phyloP scores from a whole-genome alignment of 805 yeast species.

The Naumovozyma baii region DNA sequence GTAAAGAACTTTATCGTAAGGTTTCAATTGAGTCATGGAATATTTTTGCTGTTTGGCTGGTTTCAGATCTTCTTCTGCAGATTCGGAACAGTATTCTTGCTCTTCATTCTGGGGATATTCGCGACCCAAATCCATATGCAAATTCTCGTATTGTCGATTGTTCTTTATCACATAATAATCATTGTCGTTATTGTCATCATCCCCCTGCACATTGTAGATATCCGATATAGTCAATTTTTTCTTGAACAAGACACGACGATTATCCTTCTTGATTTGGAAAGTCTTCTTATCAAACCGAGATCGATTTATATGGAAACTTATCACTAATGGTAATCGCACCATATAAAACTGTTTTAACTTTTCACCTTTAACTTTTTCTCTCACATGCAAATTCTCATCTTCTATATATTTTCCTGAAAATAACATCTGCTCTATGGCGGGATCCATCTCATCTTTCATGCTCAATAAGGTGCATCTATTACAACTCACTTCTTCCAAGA shows the following conservation, averaged over 20 bases:
- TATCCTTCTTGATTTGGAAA: conserved; percentile 69
- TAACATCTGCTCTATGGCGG: conserved; percentile 42
- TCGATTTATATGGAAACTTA: conserved; percentile 77
- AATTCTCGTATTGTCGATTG: background rate
- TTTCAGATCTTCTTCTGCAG: conserved; percentile 8
- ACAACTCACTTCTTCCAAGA: conserved; percentile 84
- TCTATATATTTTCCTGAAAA: conserved; percentile 43
- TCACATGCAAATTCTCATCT: conserved; percentile 64
- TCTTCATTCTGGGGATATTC: conserved; percentile 8
- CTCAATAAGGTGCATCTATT: conserved; percentile 73
- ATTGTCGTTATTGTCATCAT: background rate
- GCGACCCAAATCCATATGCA: background rate
- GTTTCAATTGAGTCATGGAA: too few relatives aligned
- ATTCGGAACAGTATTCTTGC: background rate
- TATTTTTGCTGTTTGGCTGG: background rate
- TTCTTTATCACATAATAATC: background rate
- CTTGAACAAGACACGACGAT: conserved; percentile 71
- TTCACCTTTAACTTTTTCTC: conserved; percentile 48
- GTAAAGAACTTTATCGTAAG: conserved; percentile 32
- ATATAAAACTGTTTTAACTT: conserved; percentile 73
- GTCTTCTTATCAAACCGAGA: conserved; percentile 84
- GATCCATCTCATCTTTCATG: conserved; percentile 34
- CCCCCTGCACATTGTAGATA: background rate
- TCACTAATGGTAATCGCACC: conserved; percentile 66
- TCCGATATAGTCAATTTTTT: conserved; percentile 42